phyloP scores from a whole-genome alignment of 768 basidiomycete species.

The Sutorius australiensis region DNA sequence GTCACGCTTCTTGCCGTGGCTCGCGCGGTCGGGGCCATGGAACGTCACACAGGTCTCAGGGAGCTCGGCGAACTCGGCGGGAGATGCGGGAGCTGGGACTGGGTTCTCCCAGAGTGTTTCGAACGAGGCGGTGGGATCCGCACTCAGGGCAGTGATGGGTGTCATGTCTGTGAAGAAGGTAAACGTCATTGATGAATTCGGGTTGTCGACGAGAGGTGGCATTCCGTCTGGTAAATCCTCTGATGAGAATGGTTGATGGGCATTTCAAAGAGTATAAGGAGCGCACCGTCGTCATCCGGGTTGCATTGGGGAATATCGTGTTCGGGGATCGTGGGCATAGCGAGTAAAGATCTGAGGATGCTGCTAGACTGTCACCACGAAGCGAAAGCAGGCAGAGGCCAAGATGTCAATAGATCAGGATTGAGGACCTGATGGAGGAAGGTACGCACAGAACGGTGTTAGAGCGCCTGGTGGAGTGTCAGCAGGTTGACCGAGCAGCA shows the following conservation, averaged over 20 bases:
- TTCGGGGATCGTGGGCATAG: slow-evolving; percentile 30
- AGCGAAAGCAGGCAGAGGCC: neutral
- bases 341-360: slow-evolving; percentile 1
- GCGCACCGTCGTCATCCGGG: slow-evolving; percentile 38
- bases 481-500: slow-evolving; percentile 22
- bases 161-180: slow-evolving; percentile 64
- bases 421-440: slow-evolving; percentile 4
- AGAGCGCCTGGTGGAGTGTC: slow-evolving; percentile 24
- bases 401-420: slow-evolving; percentile 11
- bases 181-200: slow-evolving; percentile 49
- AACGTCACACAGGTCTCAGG: slow-evolving; percentile 18
- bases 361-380: neutral
- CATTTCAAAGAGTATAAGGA: neutral
- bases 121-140: slow-evolving; percentile 33
- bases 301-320: slow-evolving; percentile 23
- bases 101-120: slow-evolving; percentile 33
- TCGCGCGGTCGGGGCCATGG: slow-evolving; percentile 37
- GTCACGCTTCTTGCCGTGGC: slow-evolving; percentile 62
- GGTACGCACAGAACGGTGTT: slow-evolving; percentile 23
- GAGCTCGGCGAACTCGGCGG: slow-evolving; percentile 15
- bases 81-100: slow-evolving; percentile 15
- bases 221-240: slow-evolving; percentile 37
- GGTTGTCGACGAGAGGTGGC: slow-evolving; percentile 53
- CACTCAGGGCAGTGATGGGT: slow-evolving; percentile 45
- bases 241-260: slow-evolving; percentile 7